Evolutionary conservation across 148 eudicot species (phyloP).

Genomic region (Linanthus parryae): DNA sequence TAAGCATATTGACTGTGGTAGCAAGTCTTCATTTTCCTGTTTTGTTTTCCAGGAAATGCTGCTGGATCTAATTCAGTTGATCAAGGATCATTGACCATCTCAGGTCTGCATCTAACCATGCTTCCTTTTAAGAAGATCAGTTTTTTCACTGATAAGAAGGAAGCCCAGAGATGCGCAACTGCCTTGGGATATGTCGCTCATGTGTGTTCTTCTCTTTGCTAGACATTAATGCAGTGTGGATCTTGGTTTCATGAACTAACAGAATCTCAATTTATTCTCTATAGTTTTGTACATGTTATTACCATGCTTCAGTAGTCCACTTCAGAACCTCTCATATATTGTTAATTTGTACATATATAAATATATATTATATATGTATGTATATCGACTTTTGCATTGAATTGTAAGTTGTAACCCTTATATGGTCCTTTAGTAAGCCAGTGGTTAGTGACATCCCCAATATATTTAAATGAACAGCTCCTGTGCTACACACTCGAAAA

Average conservation of each 20-base stretch:
- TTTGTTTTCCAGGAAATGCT: slow-evolving; percentile 46
- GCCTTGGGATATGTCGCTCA: slow-evolving; percentile 97
- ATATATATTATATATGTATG: no score
- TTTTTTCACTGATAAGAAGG: slow-evolving; percentile 96
- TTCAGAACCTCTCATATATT: neutral
- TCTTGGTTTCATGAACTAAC: no score
- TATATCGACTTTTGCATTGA: no score
- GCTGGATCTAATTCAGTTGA: slow-evolving; percentile 47
- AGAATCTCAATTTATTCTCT: no score
- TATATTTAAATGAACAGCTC: no score
- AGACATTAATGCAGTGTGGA: no score
- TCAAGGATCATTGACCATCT: slow-evolving; percentile 65
- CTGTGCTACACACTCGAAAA: no score
- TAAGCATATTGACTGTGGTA: no score
- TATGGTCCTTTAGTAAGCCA: no score
- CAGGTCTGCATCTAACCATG: slow-evolving; percentile 75
- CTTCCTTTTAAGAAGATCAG: slow-evolving; percentile 74
- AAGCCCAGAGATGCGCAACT: slow-evolving; percentile 84
- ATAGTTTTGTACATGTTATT: no score
- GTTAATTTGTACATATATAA: slow-evolving; percentile 1
- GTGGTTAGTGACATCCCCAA: no score
- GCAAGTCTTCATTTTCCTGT: neutral
- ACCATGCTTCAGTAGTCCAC: slow-evolving; percentile 1
- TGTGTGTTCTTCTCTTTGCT: slow-evolving; percentile 44
- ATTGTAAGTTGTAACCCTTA: no score